Base-by-base conservation (phyloP, 768 basidiomycete genomes). In the Tricholoma sp. region DNA sequence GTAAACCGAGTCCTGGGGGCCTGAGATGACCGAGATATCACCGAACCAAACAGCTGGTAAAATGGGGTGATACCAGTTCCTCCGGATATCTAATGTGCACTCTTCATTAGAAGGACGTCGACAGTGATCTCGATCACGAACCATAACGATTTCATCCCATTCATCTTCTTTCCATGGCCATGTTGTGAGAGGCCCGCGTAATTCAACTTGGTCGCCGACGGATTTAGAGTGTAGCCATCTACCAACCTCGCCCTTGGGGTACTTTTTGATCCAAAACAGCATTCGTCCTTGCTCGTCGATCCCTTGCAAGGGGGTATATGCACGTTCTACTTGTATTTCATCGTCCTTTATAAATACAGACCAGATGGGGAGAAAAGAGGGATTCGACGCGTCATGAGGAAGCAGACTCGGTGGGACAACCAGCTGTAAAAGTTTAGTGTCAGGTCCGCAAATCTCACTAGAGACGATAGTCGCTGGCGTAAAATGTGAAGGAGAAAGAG, bases 1-100 rank as follows among this genome's bases (percentile, higher is more conserved):
- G 85, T 91, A 65, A 88, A 87, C 2, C 80, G 83, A 45, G 88
- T 83, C 29, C 66, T 68, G 58, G 24, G 59, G 32, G 52, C 17
- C 39, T 59, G 62, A 47, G 39, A 58, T 56, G n/a, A 64, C 54
- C 66, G 65, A 17, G 70, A 70, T 42, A 91, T 81, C 12, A 80
- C 63, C 6, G 70, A 70, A 63, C 87, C 78, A 56, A 92, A 74
- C 17, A 94, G 75, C 65, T 94, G 91, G 63, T 83, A 84, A 67
- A 94, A 93, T 3, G 91, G 92, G 13, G 91, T 87, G 50, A 94
- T 85, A 29, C 92, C 91, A 4, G 91, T 94, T 28, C 91, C 91
- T 36, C 91, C 91, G 44, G 90, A 92, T 54, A 94, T 85, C 91
- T 94, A 15, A 54, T 10, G 33, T 3, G 20, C 47, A 15, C 6